Evolutionary conservation across 306 rosid species (phyloP), one percentile per base, ranked within the genome.

Genomic region (Corylus heterophylla): DNA sequence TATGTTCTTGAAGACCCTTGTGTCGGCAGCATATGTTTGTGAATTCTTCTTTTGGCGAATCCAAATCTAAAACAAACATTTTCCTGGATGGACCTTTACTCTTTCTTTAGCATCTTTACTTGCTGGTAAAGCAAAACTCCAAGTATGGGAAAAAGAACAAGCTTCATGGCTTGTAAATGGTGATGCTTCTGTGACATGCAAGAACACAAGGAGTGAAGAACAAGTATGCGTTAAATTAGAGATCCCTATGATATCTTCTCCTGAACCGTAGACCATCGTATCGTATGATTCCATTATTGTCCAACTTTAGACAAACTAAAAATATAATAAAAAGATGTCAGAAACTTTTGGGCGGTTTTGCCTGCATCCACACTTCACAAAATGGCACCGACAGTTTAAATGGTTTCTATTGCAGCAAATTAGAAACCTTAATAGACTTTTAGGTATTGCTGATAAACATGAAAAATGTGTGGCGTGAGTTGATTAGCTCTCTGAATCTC

Each of bases 401-500:
- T 8, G 64, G 31, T 8, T 20, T 8, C 22, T 7, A 25, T n/a
- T 69, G 29, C 52, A 16, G 16, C 47, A 39, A 17, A 45, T 69
- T 35, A 42, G 42, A 42, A 0, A 54, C 8, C 31, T 35, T 54
- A 22, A 12, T 8, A 12, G n/a, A 4, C 44, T 1, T 42, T 37
- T 82, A n/a, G 74, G 78, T 77, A 63, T 39, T 39, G 44, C 44
- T 55, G 22, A 0, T 3, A 7, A 54, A 78, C 55, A 22, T 67
- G 69, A 35, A 31, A 22, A 58, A 58, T 59, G 66, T 11, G 27
- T n/a, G 44, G 78, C 44, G 20, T 31, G 25, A 62, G 58, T 77
- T 47, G 52, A 71, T 49, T 13, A 56, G 49, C 80, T 18, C 71
- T 74, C 86, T 55, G n/a, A 68, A 77, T 83, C 78, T 42, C 27